Conservation (phyloP, 2,329 filamentous ascomycete genomes). For the Ophiocordyceps australis region DNA sequence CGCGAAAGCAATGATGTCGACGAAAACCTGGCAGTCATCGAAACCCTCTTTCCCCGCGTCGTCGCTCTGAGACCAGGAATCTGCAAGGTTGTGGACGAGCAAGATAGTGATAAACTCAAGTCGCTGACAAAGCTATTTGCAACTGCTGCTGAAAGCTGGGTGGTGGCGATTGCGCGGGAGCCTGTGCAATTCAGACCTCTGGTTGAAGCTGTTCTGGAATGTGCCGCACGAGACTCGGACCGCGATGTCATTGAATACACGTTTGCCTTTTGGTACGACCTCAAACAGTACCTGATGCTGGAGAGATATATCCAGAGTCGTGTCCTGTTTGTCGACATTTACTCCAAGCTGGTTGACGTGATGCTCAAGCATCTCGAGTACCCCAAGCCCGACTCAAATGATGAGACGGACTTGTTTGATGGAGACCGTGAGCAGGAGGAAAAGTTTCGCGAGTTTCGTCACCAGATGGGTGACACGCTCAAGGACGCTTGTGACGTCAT, state of each 20-base stretch:
- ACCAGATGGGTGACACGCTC: slow-evolving; percentile 92
- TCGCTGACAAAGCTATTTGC: slow-evolving; percentile 80
- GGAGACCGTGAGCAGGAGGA: slow-evolving; percentile 92
- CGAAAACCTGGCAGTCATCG: slow-evolving; percentile 67
- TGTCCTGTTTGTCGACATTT: slow-evolving; percentile 60
- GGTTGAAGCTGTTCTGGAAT: slow-evolving; percentile 85
- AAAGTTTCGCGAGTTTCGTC: slow-evolving; percentile 89
- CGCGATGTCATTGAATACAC: slow-evolving; percentile 85
- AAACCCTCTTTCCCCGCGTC: slow-evolving; percentile 65
- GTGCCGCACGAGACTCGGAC: slow-evolving; percentile 70
- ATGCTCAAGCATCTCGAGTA: slow-evolving; percentile 84
- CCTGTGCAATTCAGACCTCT: slow-evolving; percentile 66
- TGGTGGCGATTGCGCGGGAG: slow-evolving; percentile 73
- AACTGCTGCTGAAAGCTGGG: slow-evolving; percentile 89
- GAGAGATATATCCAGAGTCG: slow-evolving; percentile 78
- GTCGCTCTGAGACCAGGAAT: slow-evolving; percentile 64
- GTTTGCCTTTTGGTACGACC: slow-evolving; percentile 95
- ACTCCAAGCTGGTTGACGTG: slow-evolving; percentile 78
- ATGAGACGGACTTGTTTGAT: slow-evolving; percentile 75
- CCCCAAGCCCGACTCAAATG: slow-evolving; percentile 54
- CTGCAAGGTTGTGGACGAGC: slow-evolving; percentile 52
- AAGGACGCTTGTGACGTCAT: slow-evolving; percentile 97
- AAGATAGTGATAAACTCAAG: slow-evolving; percentile 75
- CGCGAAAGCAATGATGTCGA: slow-evolving; percentile 88
- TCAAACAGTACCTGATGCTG: slow-evolving; percentile 88